phyloP scores from a whole-genome alignment of 2,329 filamentous ascomycete species.

The Talaromyces sp. region DNA sequence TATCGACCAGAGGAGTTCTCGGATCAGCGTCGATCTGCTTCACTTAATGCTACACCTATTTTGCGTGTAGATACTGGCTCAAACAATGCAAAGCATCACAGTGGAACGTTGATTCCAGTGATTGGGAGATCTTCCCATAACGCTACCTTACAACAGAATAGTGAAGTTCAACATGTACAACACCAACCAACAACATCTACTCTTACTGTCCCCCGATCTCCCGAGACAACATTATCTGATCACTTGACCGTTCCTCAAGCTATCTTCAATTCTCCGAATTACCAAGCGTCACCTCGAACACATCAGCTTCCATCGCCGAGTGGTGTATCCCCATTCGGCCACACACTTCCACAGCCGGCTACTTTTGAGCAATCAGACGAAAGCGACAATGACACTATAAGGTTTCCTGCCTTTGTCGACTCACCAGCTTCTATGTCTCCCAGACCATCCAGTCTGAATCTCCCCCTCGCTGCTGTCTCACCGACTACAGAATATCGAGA shows the following conservation, averaged over 20 bases:
- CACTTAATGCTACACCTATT: constrained; percentile 50
- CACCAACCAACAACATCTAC: constrained; percentile 30
- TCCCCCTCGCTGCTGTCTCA: neutral
- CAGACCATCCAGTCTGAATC: neutral
- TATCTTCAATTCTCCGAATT: constrained; percentile 38
- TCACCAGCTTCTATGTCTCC: constrained; percentile 10
- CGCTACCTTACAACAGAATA: neutral
- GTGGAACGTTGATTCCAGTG: neutral
- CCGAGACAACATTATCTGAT: constrained; percentile 34
- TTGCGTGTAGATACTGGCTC: constrained; percentile 26
- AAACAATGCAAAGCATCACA: neutral
- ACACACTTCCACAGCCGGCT: constrained; percentile 17
- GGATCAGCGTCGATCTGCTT: constrained; percentile 50
- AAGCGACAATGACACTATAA: constrained; percentile 39
- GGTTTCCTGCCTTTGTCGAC: constrained; percentile 69
- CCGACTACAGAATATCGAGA: constrained; percentile 21
- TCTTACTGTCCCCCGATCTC: constrained; percentile 29
- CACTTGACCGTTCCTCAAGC: constrained; percentile 45
- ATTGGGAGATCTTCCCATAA: neutral
- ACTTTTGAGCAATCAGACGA: constrained; percentile 15
- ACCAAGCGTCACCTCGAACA: constrained; percentile 25
- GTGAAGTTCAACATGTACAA: neutral
- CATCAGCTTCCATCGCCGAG: constrained; percentile 23
- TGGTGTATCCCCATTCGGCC: constrained; percentile 30
- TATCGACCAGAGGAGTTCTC: neutral